phyloP scores from a whole-genome alignment of 1,139 yeast genomes.

The Protomyces macrosporus region DNA sequence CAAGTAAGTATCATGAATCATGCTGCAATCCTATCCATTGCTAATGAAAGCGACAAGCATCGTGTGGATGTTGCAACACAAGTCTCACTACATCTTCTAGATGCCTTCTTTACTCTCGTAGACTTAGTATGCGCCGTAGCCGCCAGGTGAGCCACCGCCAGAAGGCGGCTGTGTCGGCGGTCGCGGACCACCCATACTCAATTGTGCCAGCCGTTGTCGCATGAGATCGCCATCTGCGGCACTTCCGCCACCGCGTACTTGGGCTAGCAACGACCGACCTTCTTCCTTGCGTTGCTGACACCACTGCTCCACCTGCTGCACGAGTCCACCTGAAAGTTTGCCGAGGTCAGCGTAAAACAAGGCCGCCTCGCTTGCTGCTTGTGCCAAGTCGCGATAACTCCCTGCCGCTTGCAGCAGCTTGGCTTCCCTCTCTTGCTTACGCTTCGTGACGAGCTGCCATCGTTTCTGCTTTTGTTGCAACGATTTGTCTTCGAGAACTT shows the following conservation, averaged over 20 bases:
- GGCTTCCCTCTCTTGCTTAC: constrained; percentile 44
- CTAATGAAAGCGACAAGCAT: constrained; percentile 12
- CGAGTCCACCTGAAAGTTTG: neutral
- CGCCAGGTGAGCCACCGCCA: neutral
- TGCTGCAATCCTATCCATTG: neutral
- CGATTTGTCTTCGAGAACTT: constrained; percentile 47
- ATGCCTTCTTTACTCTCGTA: neutral
- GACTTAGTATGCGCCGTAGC: too few relatives aligned
- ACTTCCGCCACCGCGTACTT: neutral
- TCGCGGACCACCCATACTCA: constrained; percentile 7
- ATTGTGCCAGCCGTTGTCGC: constrained; percentile 5
- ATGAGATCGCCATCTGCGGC: neutral
- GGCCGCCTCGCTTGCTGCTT: constrained; percentile 58
- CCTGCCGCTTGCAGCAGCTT: constrained; percentile 49
- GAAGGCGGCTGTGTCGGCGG: constrained; percentile 4
- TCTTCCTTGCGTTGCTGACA: constrained; percentile 12
- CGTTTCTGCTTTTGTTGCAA: constrained; percentile 41
- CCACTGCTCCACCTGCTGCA: neutral
- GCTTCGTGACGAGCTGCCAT: constrained; percentile 41
- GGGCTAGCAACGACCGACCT: constrained; percentile 4
- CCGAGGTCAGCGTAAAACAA: constrained; percentile 58
- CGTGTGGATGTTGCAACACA: constrained; percentile 14
- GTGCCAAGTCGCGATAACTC: constrained; percentile 54
- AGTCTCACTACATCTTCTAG: constrained; percentile 1
- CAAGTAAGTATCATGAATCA: constrained; percentile 34